Evolutionary conservation across 106 monocot species (phyloP).

Genomic region (Gastrodia elata): DNA sequence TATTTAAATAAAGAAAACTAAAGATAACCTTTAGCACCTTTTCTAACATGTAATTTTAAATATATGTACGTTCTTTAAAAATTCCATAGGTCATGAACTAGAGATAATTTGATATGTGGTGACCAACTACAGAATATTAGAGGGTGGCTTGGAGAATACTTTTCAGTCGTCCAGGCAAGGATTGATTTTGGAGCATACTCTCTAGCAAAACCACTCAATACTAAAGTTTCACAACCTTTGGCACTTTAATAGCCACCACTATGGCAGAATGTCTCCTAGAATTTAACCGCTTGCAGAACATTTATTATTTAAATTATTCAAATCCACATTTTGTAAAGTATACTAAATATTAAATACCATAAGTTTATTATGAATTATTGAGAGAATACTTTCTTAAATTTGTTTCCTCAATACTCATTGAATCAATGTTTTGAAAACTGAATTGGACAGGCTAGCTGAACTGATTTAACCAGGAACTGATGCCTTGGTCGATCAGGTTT

Average conservation of each 20-base stretch:
- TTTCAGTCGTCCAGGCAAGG: background rate
- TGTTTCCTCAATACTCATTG: too few species aligned
- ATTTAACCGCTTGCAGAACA: background rate
- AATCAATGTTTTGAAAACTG: too few species aligned
- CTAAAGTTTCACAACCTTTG: too few species aligned
- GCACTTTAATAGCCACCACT: background rate
- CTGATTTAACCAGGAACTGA: too few species aligned
- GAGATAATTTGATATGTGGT: background rate
- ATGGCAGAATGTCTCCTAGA: background rate
- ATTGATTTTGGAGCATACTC: background rate
- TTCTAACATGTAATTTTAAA: background rate
- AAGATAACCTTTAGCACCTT: background rate
- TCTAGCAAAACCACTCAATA: background rate
- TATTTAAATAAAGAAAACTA: background rate
- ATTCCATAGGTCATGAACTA: background rate
- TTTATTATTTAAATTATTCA: too few species aligned
- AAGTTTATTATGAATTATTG: too few species aligned
- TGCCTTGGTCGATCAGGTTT: too few species aligned
- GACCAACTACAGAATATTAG: background rate
- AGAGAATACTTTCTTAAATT: too few species aligned
- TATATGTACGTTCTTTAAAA: background rate
- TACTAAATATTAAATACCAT: too few species aligned
- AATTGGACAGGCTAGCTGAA: too few species aligned
- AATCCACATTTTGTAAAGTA: too few species aligned
- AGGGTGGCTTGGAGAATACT: background rate